Evolutionary conservation across 2,329 filamentous ascomycete genomes (phyloP).

Genomic region (Ophiostoma populinum): DNA sequence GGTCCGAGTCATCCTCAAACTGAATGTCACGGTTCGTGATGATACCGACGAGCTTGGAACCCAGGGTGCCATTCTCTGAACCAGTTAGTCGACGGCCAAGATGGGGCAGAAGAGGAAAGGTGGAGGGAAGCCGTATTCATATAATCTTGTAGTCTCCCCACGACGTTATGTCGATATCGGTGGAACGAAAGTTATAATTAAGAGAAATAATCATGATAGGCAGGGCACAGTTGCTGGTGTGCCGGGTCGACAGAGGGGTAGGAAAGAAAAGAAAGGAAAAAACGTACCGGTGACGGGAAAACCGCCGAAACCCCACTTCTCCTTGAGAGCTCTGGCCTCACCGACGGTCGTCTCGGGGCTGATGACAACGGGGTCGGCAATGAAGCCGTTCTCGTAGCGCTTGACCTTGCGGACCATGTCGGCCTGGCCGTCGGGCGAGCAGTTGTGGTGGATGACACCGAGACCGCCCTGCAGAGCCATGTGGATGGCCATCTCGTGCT

Average conservation of each 20-base stretch:
- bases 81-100: conserved; percentile 20
- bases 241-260: conserved; percentile 18
- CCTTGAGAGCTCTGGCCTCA: conserved; percentile 82
- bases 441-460: conserved; percentile 98
- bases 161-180: conserved; percentile 75
- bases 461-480: conserved; percentile 79
- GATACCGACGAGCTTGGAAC: conserved; percentile 91
- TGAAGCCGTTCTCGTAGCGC: conserved; percentile 98
- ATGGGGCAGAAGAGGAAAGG: conserved; percentile 3
- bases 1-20: conserved; percentile 63
- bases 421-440: conserved; percentile 89
- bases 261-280: conserved; percentile 1
- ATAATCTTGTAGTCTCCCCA: conserved; percentile 50
- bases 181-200: conserved; percentile 99
- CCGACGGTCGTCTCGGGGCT: conserved; percentile 72
- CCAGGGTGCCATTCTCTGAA: conserved; percentile 75
- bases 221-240: no score
- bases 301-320: conserved; percentile 96
- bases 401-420: conserved; percentile 99
- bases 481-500: conserved; percentile 98
- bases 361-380: conserved; percentile 87
- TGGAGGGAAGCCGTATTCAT: conserved; percentile 11
- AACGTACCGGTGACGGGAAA: conserved; percentile 94
- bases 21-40: conserved; percentile 97
- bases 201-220: conserved; percentile 60